Evolutionary conservation across 2,329 filamentous ascomycete species (phyloP).

Genomic region (Colletotrichum sp.): DNA sequence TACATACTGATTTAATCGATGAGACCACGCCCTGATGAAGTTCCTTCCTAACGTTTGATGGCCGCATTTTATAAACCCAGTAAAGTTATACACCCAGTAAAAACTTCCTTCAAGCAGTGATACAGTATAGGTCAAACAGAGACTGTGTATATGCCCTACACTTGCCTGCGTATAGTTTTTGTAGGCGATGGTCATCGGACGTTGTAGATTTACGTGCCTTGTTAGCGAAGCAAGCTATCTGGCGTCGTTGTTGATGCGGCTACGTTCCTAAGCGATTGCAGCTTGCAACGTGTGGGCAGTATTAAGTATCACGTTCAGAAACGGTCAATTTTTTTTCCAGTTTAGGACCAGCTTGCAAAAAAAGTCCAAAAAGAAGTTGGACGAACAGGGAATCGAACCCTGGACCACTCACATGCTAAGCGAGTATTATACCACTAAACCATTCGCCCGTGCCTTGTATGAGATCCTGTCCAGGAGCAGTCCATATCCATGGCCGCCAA

Average conservation of each 20-base stretch:
- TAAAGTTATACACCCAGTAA: background rate
- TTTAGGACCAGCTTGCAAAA: background rate
- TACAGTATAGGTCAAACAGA: background rate
- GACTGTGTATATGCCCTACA: background rate
- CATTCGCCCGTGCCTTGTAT: background rate
- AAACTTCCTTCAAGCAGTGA: background rate
- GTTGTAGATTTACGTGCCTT: background rate
- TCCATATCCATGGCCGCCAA: background rate
- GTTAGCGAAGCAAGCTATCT: background rate
- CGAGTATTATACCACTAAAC: slow-evolving; percentile 17
- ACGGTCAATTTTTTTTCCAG: too few relatives aligned
- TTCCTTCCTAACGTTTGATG: background rate
- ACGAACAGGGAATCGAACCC: slow-evolving; percentile 17
- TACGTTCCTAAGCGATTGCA: background rate
- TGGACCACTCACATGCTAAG: slow-evolving; percentile 9
- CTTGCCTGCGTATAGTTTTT: background rate
- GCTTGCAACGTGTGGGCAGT: background rate
- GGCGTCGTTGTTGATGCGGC: background rate
- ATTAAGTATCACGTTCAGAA: background rate
- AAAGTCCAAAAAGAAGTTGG: background rate
- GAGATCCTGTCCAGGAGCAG: background rate
- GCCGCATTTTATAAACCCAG: background rate
- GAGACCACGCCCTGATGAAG: background rate
- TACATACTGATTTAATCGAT: slow-evolving; percentile 6
- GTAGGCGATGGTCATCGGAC: background rate